Evolutionary conservation across 2,329 filamentous ascomycete genomes (phyloP).

Genomic region (Arthrobotrys sinensis): DNA sequence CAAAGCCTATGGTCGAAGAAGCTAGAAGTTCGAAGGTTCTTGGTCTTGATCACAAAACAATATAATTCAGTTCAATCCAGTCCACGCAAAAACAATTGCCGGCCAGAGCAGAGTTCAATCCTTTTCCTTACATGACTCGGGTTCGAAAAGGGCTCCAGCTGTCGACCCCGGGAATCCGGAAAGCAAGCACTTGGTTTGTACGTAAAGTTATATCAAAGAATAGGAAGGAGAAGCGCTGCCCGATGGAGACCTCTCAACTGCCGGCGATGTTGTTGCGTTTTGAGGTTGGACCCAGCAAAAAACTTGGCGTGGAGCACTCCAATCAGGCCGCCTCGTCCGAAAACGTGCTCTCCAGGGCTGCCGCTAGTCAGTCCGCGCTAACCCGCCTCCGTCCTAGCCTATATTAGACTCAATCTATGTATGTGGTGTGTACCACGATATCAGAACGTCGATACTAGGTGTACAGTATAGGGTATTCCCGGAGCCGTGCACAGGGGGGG

Average conservation of each 20-base stretch:
- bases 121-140: slow-evolving; percentile 45
- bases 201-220: slow-evolving; percentile 20
- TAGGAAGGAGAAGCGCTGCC: slow-evolving; percentile 26
- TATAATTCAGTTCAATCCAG: not conserved
- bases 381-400: slow-evolving; percentile 6
- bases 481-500: not conserved
- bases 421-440: no score
- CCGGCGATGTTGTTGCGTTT: slow-evolving; percentile 49
- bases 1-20: not conserved
- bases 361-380: slow-evolving; percentile 17
- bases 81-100: slow-evolving; percentile 48
- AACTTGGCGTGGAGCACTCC: slow-evolving; percentile 49
- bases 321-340: slow-evolving; percentile 48
- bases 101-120: slow-evolving; percentile 47
- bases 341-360: slow-evolving; percentile 43
- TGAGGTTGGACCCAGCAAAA: slow-evolving; percentile 39
- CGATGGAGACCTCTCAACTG: slow-evolving; percentile 30
- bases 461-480: no score
- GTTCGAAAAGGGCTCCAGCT: slow-evolving; percentile 18
- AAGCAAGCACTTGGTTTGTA: not conserved
- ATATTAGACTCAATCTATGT: no score
- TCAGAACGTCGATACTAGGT: no score
- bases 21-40: not conserved
- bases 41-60: not conserved
- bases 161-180: slow-evolving; percentile 18